Evolutionary conservation across 1,139 yeast genomes (phyloP).

Genomic region (Kodamaea sp.): DNA sequence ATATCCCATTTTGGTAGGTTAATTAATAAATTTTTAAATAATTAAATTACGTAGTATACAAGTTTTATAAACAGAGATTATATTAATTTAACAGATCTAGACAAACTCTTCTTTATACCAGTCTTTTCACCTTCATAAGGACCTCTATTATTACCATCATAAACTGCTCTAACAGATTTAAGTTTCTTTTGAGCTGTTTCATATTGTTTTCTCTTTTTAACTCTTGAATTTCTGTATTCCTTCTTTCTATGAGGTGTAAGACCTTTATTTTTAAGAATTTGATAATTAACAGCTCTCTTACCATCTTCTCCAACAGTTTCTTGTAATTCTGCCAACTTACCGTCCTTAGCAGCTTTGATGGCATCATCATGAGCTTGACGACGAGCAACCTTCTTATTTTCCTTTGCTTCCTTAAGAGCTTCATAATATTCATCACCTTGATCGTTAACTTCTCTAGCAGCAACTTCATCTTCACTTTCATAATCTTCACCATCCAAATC

Average conservation of each 20-base stretch:
- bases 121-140: slow-evolving; percentile 93
- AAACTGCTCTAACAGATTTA: slow-evolving; percentile 84
- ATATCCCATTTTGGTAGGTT: too few relatives aligned
- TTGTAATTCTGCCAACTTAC: slow-evolving; percentile 68
- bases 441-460: slow-evolving; percentile 34
- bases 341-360: slow-evolving; percentile 77
- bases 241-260: slow-evolving; percentile 89
- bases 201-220: slow-evolving; percentile 96
- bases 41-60: too few relatives aligned
- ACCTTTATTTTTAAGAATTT: slow-evolving; percentile 92
- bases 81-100: slow-evolving; percentile 77
- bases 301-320: slow-evolving; percentile 72
- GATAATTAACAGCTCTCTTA: slow-evolving; percentile 92
- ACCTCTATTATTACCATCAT: slow-evolving; percentile 65
- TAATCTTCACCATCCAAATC: slow-evolving; percentile 51
- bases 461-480: slow-evolving; percentile 47
- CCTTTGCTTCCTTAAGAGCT: slow-evolving; percentile 46
- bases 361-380: slow-evolving; percentile 69
- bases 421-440: slow-evolving; percentile 48
- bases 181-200: slow-evolving; percentile 94
- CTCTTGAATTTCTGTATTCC: slow-evolving; percentile 93
- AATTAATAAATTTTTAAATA: too few relatives aligned
- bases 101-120: slow-evolving; percentile 91
- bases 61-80: slow-evolving; percentile 1
- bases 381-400: slow-evolving; percentile 49